Percentiles rank a stretch among this genome's conserved stretches.
Conservation (phyloP, 345 rosid genomes). For the Carallia brachiata region DNA sequence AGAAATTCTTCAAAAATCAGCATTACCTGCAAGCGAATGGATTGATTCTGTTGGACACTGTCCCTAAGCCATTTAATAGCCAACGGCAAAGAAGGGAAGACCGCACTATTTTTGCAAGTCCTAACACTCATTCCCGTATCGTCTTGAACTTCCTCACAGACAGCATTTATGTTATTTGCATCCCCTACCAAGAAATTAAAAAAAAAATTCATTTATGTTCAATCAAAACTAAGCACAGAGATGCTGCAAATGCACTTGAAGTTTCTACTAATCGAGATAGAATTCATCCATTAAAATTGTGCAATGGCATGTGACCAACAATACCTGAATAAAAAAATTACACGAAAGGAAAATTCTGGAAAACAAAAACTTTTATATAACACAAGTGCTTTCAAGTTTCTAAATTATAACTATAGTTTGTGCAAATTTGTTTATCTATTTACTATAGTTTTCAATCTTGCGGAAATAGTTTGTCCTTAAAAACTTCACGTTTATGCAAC, state of each 20-base stretch:
- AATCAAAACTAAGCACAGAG: slow-evolving; percentile 1
- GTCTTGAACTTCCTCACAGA: slow-evolving; percentile 49
- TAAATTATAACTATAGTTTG: too few species aligned
- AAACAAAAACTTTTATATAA: too few species aligned
- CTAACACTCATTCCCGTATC: slow-evolving; percentile 36
- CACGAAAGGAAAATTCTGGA: too few species aligned
- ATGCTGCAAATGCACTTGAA: neutral
- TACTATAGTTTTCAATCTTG: too few species aligned
- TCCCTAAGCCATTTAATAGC: slow-evolving; percentile 93
- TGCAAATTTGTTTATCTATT: too few species aligned
- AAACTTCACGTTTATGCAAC: too few species aligned
- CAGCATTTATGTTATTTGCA: slow-evolving; percentile 35
- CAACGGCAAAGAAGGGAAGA: slow-evolving; percentile 79
- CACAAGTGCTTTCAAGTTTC: too few species aligned
- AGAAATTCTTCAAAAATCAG: neutral
- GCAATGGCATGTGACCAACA: neutral
- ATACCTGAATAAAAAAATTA: too few species aligned
- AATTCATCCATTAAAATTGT: neutral
- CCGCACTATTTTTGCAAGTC: slow-evolving; percentile 58
- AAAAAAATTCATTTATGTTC: neutral
- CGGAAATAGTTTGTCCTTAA: too few species aligned
- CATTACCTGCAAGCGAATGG: slow-evolving; percentile 69
- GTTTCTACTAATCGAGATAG: neutral
- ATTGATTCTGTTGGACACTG: slow-evolving; percentile 50
- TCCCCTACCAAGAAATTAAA: slow-evolving; percentile 38